A percentile compares a stretch with the other conserved stretches of the same genome.
These are phyloP conservation scores for Aquilaria agallochum DNA, from an alignment of 441 rosid genomes.

Conservation along the genomic window DNA sequence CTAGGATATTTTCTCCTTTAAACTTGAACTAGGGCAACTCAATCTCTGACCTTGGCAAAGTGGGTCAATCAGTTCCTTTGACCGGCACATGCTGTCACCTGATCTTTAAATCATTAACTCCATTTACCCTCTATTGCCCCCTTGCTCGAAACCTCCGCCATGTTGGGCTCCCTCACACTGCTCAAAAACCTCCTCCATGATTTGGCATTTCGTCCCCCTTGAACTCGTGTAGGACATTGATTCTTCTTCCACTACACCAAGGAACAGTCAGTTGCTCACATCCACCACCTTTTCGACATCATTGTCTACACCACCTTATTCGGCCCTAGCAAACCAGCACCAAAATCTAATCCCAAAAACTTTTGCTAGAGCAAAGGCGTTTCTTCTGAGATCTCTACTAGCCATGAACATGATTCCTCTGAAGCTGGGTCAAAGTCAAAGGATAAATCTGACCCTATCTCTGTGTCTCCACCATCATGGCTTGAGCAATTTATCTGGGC, in stretches of 20 bases:
- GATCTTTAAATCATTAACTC: too few species aligned
- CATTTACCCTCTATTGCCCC: too few species aligned
- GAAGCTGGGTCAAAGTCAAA: conserved; percentile 25
- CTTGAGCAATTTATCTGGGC: conserved; percentile 45
- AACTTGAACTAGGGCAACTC: too few species aligned
- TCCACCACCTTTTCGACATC: conserved; percentile 71
- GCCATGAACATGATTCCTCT: conserved; percentile 19
- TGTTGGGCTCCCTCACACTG: too few species aligned
- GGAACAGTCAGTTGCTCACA: conserved; percentile 50
- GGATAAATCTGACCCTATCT: conserved; percentile 45
- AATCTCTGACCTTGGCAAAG: too few species aligned
- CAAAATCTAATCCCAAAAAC: conserved; percentile 30
- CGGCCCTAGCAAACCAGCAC: conserved; percentile 44
- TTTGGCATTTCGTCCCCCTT: too few species aligned
- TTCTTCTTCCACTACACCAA: conserved; percentile 34
- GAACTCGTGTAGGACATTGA: too few species aligned
- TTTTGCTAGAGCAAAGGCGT: conserved; percentile 33
- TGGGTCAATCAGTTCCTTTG: too few species aligned
- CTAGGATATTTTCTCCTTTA: too few species aligned
- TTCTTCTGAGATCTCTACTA: conserved; percentile 28
- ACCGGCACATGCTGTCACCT: too few species aligned
- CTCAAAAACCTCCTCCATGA: too few species aligned
- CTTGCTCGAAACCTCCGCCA: too few species aligned
- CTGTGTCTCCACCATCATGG: conserved; percentile 65
- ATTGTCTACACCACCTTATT: conserved; percentile 68